Evolutionary conservation across 768 basidiomycete genomes (phyloP).

Genomic region (Xanthoconium purpureum): DNA sequence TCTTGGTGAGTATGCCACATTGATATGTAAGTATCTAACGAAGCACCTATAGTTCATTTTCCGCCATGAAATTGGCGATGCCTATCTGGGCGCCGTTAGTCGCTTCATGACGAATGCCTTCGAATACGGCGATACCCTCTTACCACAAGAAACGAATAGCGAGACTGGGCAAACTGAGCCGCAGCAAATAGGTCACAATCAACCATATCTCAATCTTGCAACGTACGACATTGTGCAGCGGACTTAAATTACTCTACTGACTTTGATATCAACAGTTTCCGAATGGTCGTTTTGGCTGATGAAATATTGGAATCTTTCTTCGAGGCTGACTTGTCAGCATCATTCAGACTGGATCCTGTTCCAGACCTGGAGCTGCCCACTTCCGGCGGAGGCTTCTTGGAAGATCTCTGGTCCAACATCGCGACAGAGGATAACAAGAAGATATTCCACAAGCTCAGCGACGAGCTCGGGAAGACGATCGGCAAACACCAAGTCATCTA

Average conservation of each 20-base stretch:
- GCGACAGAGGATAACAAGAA: constrained; percentile 90
- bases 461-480: constrained; percentile 91
- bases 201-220: constrained; percentile 89
- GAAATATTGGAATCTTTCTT: constrained; percentile 97
- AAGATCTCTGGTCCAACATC: constrained; percentile 87
- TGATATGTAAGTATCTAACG: background rate
- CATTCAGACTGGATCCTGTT: constrained; percentile 76
- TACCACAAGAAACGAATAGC: constrained; percentile 42
- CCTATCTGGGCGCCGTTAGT: constrained; percentile 93
- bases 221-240: constrained; percentile 47
- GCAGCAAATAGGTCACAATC: constrained; percentile 62
- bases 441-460: constrained; percentile 89
- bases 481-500: constrained; percentile 87
- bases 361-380: constrained; percentile 64
- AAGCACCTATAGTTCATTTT: constrained; percentile 81
- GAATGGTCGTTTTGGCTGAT: constrained; percentile 98
- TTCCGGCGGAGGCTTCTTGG: constrained; percentile 59
- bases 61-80: constrained; percentile 94
- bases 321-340: constrained; percentile 83
- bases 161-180: constrained; percentile 41
- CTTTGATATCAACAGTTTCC: constrained; percentile 58
- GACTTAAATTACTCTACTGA: constrained; percentile 9
- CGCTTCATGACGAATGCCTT: constrained; percentile 98
- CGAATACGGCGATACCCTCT: constrained; percentile 94
- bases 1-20: constrained; percentile 54